Conservation (phyloP, 306 rosid species). For the Vigna unguiculata region DNA sequence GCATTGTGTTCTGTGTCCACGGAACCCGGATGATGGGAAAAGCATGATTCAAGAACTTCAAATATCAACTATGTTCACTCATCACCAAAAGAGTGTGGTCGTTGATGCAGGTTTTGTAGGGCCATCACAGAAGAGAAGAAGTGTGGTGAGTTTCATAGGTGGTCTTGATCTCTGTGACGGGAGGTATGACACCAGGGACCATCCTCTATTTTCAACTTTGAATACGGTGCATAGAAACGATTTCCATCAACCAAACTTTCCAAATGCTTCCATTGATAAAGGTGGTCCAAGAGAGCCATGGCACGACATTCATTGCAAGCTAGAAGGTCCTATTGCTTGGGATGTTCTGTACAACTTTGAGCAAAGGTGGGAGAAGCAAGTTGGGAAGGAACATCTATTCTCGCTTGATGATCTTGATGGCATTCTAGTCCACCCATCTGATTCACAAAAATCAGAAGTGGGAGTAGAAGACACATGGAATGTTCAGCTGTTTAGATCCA, state of each 20-base stretch:
- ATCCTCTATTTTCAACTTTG: constrained; percentile 67
- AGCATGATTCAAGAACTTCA: constrained; percentile 66
- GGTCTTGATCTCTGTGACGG: constrained; percentile 90
- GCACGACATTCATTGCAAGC: constrained; percentile 86
- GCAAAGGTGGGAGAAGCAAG: constrained; percentile 82
- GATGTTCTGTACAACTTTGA: constrained; percentile 88
- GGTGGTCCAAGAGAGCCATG: constrained; percentile 97
- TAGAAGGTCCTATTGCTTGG: constrained; percentile 90
- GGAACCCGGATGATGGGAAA: constrained; percentile 71
- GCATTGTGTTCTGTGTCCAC: constrained; percentile 66
- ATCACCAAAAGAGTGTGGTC: constrained; percentile 76
- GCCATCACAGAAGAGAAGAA: constrained; percentile 47
- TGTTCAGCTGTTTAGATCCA: constrained; percentile 85
- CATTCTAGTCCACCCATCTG: constrained; percentile 51
- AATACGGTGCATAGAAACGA: constrained; percentile 58
- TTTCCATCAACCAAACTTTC: constrained; percentile 86
- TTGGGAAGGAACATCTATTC: constrained; percentile 47
- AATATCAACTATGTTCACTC: constrained; percentile 74
- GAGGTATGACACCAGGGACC: constrained; percentile 72
- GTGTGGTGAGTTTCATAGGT: constrained; percentile 71
- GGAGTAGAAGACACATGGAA: constrained; percentile 63
- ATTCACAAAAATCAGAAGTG: constrained; percentile 19
- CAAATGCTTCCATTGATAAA: constrained; percentile 64
- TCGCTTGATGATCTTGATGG: constrained; percentile 44
- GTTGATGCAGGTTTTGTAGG: constrained; percentile 55